These are phyloP conservation scores for Tolypocladium nubicola DNA, from an alignment of 2,329 filamentous ascomycete species.

Conservation along the genomic window DNA sequence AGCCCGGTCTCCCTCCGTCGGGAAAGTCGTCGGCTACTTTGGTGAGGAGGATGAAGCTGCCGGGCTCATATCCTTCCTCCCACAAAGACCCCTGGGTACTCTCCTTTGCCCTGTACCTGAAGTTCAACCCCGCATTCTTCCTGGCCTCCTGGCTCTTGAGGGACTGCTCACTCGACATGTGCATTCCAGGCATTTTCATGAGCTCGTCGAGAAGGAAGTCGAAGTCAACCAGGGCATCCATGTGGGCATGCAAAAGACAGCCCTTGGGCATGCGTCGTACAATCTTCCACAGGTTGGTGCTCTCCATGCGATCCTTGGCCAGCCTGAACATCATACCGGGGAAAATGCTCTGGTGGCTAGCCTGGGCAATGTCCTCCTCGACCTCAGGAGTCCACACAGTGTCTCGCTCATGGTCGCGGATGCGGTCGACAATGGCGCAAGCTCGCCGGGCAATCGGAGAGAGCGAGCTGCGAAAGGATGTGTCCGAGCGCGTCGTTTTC, in stretches of 20 bases:
- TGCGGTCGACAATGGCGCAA: constrained; percentile 67
- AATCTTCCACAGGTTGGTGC: constrained; percentile 76
- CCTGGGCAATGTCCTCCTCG: constrained; percentile 57
- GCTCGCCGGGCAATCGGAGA: constrained; percentile 72
- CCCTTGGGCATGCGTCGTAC: constrained; percentile 84
- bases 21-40: constrained; percentile 67
- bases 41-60: constrained; percentile 45
- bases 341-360: constrained; percentile 54
- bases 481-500: constrained; percentile 67
- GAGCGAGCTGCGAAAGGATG: constrained; percentile 59
- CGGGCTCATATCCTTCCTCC: constrained; percentile 49
- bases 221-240: constrained; percentile 85
- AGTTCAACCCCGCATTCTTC: constrained; percentile 46
- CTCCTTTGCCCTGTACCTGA: constrained; percentile 45
- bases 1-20: constrained; percentile 57
- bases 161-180: constrained; percentile 51
- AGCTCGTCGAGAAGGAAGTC: constrained; percentile 67
- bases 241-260: constrained; percentile 72
- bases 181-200: constrained; percentile 62
- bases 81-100: constrained; percentile 48
- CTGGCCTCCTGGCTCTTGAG: constrained; percentile 44
- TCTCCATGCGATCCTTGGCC: constrained; percentile 77
- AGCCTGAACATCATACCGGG: constrained; percentile 91
- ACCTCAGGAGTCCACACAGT: constrained; percentile 67
- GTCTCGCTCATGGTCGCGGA: constrained; percentile 65